Conservation (phyloP, 1,139 yeast species). For the Lodderomyces theae region DNA sequence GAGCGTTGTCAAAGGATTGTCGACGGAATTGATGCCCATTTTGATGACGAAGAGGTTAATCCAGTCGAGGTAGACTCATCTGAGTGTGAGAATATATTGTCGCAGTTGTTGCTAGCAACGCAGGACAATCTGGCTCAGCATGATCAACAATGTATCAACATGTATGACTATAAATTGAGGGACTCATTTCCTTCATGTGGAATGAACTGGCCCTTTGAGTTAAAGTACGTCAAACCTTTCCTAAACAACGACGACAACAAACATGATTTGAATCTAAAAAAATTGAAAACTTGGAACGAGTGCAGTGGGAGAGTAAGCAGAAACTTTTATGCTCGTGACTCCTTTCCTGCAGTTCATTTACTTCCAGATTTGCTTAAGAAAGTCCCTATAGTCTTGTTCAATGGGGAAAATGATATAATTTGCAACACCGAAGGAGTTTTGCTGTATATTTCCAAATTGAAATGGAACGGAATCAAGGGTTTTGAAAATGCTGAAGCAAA, state of each 20-base stretch:
- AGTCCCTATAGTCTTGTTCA: slow-evolving; percentile 68
- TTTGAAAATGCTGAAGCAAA: slow-evolving; percentile 37
- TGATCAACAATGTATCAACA: slow-evolving; percentile 62
- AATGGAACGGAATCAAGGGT: slow-evolving; percentile 69
- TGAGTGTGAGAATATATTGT: slow-evolving; percentile 51
- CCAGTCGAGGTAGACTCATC: slow-evolving; percentile 28
- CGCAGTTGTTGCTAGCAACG: slow-evolving; percentile 39
- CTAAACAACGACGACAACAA: slow-evolving; percentile 56
- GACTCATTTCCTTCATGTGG: slow-evolving; percentile 89
- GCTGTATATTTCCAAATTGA: slow-evolving; percentile 54
- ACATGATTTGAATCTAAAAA: slow-evolving; percentile 53
- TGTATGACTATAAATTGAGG: slow-evolving; percentile 71
- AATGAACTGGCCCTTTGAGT: slow-evolving; percentile 87
- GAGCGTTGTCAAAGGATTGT: slow-evolving; percentile 61
- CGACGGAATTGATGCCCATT: slow-evolving; percentile 27
- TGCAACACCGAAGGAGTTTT: slow-evolving; percentile 84
- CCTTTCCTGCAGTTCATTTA: slow-evolving; percentile 61
- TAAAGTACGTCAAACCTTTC: slow-evolving; percentile 58
- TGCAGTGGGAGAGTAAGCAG: slow-evolving; percentile 62
- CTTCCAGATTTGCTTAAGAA: slow-evolving; percentile 63
- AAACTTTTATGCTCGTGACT: slow-evolving; percentile 48
- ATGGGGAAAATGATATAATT: slow-evolving; percentile 85
- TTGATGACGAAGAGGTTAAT: slow-evolving; percentile 22
- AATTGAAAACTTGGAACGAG: slow-evolving; percentile 63
- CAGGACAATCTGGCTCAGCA: slow-evolving; percentile 22